A percentile compares a stretch with the other conserved stretches of the same genome.
Conservation (phyloP, 1,139 yeast species). For the Pichia sp. region DNA sequence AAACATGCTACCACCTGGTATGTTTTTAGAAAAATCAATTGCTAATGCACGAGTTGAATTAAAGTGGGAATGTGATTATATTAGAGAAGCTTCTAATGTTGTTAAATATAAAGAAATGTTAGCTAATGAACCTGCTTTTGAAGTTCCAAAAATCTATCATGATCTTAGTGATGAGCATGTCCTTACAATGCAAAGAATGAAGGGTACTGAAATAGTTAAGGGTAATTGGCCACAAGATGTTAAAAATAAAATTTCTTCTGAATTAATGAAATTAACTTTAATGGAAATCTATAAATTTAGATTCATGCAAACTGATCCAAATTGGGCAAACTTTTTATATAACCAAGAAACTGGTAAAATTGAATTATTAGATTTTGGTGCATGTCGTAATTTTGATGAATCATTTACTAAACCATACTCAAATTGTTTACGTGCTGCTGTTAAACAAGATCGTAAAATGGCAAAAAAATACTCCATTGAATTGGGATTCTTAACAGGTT, state of each 20-base stretch:
- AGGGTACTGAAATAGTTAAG: slow-evolving; percentile 77
- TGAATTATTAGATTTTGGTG: slow-evolving; percentile 92
- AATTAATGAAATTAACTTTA: slow-evolving; percentile 81
- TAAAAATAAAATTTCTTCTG: slow-evolving; percentile 74
- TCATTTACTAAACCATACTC: slow-evolving; percentile 68
- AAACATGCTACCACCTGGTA: slow-evolving; percentile 80
- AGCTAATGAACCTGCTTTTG: slow-evolving; percentile 62
- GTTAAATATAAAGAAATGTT: slow-evolving; percentile 60
- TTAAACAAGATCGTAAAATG: slow-evolving; percentile 55
- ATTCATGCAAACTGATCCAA: slow-evolving; percentile 98
- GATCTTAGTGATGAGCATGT: slow-evolving; percentile 76
- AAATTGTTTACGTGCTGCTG: slow-evolving; percentile 70
- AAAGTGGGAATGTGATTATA: slow-evolving; percentile 96
- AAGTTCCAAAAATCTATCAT: slow-evolving; percentile 76
- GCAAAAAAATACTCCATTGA: slow-evolving; percentile 63
- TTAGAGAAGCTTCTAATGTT: slow-evolving; percentile 80
- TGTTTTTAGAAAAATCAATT: slow-evolving; percentile 84
- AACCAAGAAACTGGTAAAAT: slow-evolving; percentile 54
- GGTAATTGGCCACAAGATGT: slow-evolving; percentile 71
- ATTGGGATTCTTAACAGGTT: slow-evolving; percentile 87
- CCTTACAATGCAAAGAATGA: slow-evolving; percentile 83
- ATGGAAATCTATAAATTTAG: slow-evolving; percentile 76
- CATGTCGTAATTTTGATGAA: slow-evolving; percentile 72
- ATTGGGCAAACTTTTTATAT: slow-evolving; percentile 96
- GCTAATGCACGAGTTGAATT: slow-evolving; percentile 90